Conservation (phyloP, 805 yeast genomes). For the Metschnikowia hibisci region DNA sequence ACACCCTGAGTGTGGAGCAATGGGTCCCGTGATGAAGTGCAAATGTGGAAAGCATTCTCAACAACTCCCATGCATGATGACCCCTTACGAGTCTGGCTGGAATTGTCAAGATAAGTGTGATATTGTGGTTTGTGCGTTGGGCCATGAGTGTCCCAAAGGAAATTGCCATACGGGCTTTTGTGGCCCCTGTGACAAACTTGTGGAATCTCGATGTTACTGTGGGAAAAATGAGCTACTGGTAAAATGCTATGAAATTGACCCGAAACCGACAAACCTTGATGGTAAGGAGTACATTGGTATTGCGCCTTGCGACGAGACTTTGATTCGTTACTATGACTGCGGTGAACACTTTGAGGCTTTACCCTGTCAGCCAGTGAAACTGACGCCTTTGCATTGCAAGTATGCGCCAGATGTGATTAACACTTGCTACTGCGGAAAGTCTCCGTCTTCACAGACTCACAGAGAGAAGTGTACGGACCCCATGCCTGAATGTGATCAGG, state of each 20-base stretch:
- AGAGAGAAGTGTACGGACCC: constrained; percentile 70
- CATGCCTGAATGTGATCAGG: constrained; percentile 66
- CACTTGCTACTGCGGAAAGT: constrained; percentile 80
- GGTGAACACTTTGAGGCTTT: constrained; percentile 50
- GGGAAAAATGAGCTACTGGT: constrained; percentile 49
- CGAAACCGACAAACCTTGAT: constrained; percentile 26
- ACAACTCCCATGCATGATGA: constrained; percentile 70
- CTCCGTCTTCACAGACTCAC: constrained; percentile 37
- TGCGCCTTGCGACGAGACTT: constrained; percentile 27
- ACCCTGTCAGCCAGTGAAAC: constrained; percentile 50
- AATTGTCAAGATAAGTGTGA: constrained; percentile 60
- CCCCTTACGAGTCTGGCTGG: constrained; percentile 68
- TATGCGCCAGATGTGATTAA: constrained; percentile 55
- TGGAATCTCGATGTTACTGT: constrained; percentile 66
- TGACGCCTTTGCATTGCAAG: constrained; percentile 45
- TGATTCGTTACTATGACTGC: constrained; percentile 61
- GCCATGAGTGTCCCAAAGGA: constrained; percentile 55
- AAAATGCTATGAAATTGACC: constrained; percentile 42
- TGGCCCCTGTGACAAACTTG: constrained; percentile 58
- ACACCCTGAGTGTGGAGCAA: constrained; percentile 75
- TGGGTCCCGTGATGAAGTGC: constrained; percentile 69
- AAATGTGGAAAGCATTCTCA: constrained; percentile 65
- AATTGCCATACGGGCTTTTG: constrained; percentile 80
- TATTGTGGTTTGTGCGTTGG: constrained; percentile 58
- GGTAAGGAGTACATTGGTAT: constrained; percentile 29